Conservation (phyloP, 1,284 basidiomycete genomes). For the Puccinia horiana region DNA sequence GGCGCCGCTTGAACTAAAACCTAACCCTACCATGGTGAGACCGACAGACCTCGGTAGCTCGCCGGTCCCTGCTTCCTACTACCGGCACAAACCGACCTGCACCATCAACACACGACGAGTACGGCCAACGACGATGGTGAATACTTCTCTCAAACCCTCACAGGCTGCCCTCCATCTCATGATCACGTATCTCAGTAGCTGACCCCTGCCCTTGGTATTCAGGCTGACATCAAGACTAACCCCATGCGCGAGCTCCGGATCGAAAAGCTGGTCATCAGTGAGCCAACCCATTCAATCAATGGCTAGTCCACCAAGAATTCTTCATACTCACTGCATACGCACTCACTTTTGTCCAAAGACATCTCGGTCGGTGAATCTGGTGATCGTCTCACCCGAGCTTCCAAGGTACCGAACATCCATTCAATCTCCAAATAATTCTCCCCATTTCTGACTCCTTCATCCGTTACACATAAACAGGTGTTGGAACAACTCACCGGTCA, state of each 20-base stretch:
- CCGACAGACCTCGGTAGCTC: neutral
- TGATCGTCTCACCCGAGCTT: conserved; percentile 97
- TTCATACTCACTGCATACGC: neutral
- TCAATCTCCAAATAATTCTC: neutral
- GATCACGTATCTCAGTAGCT: neutral
- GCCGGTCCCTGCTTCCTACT: neutral
- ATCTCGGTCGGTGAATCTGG: conserved; percentile 99
- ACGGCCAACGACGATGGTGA: conserved; percentile 18
- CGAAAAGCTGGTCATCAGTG: conserved; percentile 50
- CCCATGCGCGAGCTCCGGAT: conserved; percentile 49
- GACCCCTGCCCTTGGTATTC: neutral
- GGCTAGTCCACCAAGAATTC: neutral
- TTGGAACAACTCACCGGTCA: conserved; percentile 99
- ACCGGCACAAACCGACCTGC: neutral
- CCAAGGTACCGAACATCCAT: conserved; percentile 70
- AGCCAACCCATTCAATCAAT: neutral
- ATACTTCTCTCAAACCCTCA: neutral
- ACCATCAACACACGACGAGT: conserved; percentile 24
- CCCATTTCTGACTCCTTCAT: neutral
- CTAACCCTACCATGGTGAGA: conserved; percentile 40
- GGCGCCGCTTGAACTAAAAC: neutral
- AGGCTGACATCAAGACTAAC: conserved; percentile 49
- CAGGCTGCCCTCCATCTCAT: neutral
- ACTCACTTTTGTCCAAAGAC: conserved; percentile 65
- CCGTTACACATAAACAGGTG: conserved; percentile 26